phyloP scores from a whole-genome alignment of 108 stramenopile genomes.

The Skeletonema tropicum region DNA sequence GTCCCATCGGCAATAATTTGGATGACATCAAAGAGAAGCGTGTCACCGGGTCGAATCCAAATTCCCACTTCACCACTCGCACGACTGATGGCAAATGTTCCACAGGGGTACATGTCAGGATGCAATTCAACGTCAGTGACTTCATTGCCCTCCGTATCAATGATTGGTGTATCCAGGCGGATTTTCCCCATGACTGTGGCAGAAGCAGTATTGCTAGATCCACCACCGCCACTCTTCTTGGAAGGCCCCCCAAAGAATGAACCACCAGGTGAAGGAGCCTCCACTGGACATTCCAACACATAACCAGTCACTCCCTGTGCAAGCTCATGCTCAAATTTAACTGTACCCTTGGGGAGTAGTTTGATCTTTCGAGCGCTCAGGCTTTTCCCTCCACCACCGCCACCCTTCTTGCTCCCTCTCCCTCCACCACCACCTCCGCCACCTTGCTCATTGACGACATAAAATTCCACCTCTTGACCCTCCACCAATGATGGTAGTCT shows the following conservation, averaged over 20 bases:
- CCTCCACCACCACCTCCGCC: conserved; percentile 3
- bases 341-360: conserved; percentile 64
- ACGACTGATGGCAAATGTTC: conserved; percentile 55
- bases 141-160: conserved; percentile 30
- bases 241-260: background rate
- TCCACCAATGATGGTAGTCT: conserved; percentile 15
- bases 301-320: conserved; percentile 72
- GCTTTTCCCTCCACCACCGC: conserved; percentile 23
- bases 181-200: conserved; percentile 51
- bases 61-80: conserved; percentile 41
- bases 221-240: conserved; percentile 11
- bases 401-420: background rate
- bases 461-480: conserved; percentile 79
- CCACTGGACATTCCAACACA: conserved; percentile 57
- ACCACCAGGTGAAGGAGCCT: conserved; percentile 23
- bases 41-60: conserved; percentile 76
- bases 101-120: conserved; percentile 66
- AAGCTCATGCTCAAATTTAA: conserved; percentile 64
- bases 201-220: conserved; percentile 15
- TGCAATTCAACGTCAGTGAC: conserved; percentile 57
- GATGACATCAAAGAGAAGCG: conserved; percentile 76
- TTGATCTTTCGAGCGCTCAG: conserved; percentile 67
- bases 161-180: conserved; percentile 43
- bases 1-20: conserved; percentile 62
- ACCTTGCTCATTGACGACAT: conserved; percentile 56